A percentile compares a stretch with the other conserved stretches of the same genome.
These are phyloP conservation scores for Xylaria sp. DNA, from an alignment of 2,329 filamentous ascomycete species.

Conservation along the genomic window DNA sequence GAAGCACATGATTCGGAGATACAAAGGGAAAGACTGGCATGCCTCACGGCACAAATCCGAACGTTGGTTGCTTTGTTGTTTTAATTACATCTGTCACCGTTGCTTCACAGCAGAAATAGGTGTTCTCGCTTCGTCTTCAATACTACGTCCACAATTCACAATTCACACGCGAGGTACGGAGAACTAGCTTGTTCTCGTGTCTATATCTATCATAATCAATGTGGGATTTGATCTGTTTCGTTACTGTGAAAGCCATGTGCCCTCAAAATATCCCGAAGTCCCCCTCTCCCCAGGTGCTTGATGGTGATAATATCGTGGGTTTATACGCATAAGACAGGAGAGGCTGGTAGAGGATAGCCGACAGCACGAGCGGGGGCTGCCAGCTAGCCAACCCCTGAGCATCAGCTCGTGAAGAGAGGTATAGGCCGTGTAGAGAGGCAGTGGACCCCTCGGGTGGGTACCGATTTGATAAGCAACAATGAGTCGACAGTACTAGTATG, in stretches of 20 bases:
- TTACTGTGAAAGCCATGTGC: not conserved
- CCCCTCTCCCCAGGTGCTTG: not conserved
- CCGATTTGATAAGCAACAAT: slow-evolving; percentile 19
- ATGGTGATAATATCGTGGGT: not conserved
- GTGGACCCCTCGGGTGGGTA: not conserved
- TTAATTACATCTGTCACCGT: slow-evolving; percentile 17
- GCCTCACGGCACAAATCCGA: slow-evolving; percentile 40
- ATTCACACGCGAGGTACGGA: slow-evolving; percentile 7
- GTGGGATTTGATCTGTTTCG: not conserved
- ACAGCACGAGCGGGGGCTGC: not conserved
- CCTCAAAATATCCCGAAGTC: not conserved
- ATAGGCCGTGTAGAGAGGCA: not conserved
- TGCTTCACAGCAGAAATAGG: slow-evolving; percentile 7
- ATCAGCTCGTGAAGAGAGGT: not conserved
- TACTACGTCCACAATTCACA: slow-evolving; percentile 13
- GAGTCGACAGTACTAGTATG: slow-evolving; percentile 14
- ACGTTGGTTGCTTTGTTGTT: slow-evolving; percentile 30
- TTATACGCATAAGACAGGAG: not conserved
- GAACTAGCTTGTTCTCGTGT: not conserved
- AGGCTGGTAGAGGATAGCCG: not conserved
- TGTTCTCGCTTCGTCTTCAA: slow-evolving; percentile 10
- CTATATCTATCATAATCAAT: not conserved
- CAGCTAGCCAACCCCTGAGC: not conserved
- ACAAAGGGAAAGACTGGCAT: slow-evolving; percentile 38
- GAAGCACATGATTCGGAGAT: slow-evolving; percentile 20